Conservation (phyloP, 768 basidiomycete genomes). For the Epithele typhae region DNA sequence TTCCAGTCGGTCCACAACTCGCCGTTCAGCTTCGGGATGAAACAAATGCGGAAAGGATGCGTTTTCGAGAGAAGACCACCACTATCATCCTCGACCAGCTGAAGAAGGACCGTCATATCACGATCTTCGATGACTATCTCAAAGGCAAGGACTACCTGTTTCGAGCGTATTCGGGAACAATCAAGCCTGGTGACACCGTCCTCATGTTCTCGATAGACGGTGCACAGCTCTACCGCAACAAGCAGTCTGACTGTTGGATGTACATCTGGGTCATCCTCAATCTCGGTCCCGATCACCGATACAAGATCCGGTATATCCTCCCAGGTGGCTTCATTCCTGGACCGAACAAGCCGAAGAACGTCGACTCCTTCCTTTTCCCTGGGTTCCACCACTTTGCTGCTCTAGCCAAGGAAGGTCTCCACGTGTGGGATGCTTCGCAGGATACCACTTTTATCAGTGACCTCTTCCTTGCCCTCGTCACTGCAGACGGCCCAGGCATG, state of each 20-base stretch:
- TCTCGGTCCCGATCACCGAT: constrained; percentile 21
- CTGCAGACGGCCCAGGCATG: constrained; percentile 12
- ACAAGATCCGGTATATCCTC: constrained; percentile 27
- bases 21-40: constrained; percentile 30
- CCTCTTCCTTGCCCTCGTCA: constrained; percentile 4
- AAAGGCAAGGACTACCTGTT: no score
- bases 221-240: constrained; percentile 4
- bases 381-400: constrained; percentile 27
- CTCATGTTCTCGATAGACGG: no score
- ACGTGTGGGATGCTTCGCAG: constrained; percentile 24
- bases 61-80: not conserved
- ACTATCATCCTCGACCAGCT: not conserved
- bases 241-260: constrained; percentile 32
- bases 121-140: no score
- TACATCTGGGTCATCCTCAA: constrained; percentile 28
- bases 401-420: constrained; percentile 23
- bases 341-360: constrained; percentile 27
- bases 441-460: not conserved
- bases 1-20: constrained; percentile 38
- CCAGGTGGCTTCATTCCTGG: constrained; percentile 29
- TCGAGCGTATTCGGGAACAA: no score
- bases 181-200: no score
- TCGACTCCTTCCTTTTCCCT: constrained; percentile 30
- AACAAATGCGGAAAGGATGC: not conserved
- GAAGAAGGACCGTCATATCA: no score